Evolutionary conservation across 768 basidiomycete species (phyloP), one percentile per base, ranked within the genome.

Genomic region (Filobasidium wieringae): DNA sequence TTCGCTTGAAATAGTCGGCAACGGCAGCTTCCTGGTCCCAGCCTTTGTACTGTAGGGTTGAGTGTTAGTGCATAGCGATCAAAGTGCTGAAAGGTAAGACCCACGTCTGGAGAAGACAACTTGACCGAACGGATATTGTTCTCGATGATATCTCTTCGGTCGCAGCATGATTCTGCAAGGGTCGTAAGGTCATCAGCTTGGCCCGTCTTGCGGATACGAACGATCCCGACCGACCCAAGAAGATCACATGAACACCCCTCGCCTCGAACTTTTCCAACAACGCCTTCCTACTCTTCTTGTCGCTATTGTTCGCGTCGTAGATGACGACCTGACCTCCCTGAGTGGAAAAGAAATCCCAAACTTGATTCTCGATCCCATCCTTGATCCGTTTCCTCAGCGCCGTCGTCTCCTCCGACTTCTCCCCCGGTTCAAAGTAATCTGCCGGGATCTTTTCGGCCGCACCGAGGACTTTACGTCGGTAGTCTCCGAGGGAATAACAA

Each of bases 301-400:
- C 82, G 1, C 90, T 90, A 65, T 96, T 96, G 69, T 99, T 99
- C 29, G 95, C 95, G 71, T 99, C 95, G 76, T 96, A 97, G 62
- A 99, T 92, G 34, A 93, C 89, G 26, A 97, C 92, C 72, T 99
- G 95, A 0, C 93, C 95, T 5, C 88, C 67, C 41, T 78, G 74
- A 29, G 70, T 86, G 2, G 74, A 79, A 74, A 93, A 97, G 75
- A 86, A 95, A 62, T 89, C 82, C 81, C 82, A 85, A 39, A 97
- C 89, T 49, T 84, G 77, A 71, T 86, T 80, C 75, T 96, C 91
- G 62, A 95, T 87, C n/a, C 85, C 88, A 0, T 80, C 78, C 40
- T 84, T 81, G 62, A 93, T 82, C 66, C 78, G 80, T 64, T 81
- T 79, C 52, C 95, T 78, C 40, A 97, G 76, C 33, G 79, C 80